Evolutionary conservation across 208 protist genomes (phyloP).

Genomic region (Trypanosoma vivax): DNA sequence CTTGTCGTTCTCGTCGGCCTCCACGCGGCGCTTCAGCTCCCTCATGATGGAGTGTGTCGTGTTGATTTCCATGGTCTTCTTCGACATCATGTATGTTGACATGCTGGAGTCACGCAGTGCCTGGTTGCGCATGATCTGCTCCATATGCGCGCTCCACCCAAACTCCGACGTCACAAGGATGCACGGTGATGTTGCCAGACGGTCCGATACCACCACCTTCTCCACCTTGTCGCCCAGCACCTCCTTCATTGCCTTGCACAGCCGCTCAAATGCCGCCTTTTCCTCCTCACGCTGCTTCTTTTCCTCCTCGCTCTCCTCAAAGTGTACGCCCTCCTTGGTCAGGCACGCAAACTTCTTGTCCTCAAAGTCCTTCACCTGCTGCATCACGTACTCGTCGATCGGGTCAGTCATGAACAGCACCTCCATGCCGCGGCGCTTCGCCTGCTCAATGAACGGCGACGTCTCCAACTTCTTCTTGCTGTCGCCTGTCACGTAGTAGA

Average conservation of each 20-base stretch:
- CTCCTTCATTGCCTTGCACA: constrained; percentile 98
- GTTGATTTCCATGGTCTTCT: constrained; percentile 99
- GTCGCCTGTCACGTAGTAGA: constrained; percentile 99
- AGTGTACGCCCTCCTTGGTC: constrained; percentile 98
- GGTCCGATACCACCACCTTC: constrained; percentile 95
- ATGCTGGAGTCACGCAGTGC: constrained; percentile 96
- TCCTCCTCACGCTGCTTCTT: constrained; percentile 95
- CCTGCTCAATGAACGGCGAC: constrained; percentile 96
- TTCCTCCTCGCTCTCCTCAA: constrained; percentile 96
- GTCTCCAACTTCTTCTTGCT: constrained; percentile 67
- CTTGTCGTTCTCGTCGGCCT: constrained; percentile 93
- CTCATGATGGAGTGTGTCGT: constrained; percentile 95
- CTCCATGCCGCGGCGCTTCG: constrained; percentile 91
- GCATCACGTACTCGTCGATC: constrained; percentile 98
- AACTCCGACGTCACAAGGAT: constrained; percentile 98
- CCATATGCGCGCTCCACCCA: constrained; percentile 99
- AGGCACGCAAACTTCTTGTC: constrained; percentile 98
- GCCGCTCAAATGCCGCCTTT: constrained; percentile 89
- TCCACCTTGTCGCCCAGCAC: constrained; percentile 99
- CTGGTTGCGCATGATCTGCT: constrained; percentile 99
- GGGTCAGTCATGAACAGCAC: constrained; percentile 97
- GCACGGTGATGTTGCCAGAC: constrained; percentile 95
- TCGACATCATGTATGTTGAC: constrained; percentile 96
- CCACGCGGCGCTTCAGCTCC: constrained; percentile 90
- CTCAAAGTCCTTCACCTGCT: constrained; percentile 97